phyloP scores from a whole-genome alignment of 2,329 filamentous ascomycete species.

The Colletotrichum viniferum region DNA sequence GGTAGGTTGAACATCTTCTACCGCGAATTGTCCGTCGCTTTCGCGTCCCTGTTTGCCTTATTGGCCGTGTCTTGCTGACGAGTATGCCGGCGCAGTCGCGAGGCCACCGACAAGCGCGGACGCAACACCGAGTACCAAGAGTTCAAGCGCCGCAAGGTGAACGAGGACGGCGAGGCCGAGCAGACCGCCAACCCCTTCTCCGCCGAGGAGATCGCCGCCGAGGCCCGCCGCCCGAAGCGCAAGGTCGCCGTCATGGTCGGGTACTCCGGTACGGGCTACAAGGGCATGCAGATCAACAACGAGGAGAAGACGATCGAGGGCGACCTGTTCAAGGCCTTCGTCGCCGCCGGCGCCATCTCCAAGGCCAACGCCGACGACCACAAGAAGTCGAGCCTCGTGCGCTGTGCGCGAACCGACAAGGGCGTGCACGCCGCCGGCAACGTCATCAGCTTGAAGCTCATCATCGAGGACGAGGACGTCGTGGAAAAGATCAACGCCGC shows the following conservation, averaged over 20 bases:
- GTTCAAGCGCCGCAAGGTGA: conserved; percentile 46
- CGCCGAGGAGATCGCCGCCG: conserved; percentile 85
- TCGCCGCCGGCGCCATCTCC: conserved; percentile 89
- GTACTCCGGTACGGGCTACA: conserved; percentile 95
- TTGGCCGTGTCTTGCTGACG: background rate
- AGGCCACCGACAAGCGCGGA: conserved; percentile 42
- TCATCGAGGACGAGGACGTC: conserved; percentile 88
- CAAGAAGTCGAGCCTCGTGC: conserved; percentile 92
- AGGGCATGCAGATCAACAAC: conserved; percentile 90
- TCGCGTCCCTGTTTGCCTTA: background rate
- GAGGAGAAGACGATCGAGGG: conserved; percentile 93
- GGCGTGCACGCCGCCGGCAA: conserved; percentile 96
- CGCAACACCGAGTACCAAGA: conserved; percentile 44
- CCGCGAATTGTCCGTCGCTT: background rate
- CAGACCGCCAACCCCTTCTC: conserved; percentile 52
- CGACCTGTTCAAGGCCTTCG: conserved; percentile 90
- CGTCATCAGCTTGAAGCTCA: conserved; percentile 92
- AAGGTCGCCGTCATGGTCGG: conserved; percentile 97
- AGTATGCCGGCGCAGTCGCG: conserved; percentile 38
- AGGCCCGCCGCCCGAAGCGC: conserved; percentile 87
- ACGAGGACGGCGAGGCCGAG: conserved; percentile 32
- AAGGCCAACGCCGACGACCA: conserved; percentile 97
- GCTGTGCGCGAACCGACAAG: conserved; percentile 96
- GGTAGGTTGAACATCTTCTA: background rate
- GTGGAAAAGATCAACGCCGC: conserved; percentile 89